Conservation (phyloP, 257 asterid genomes). For the Solanum virginianum region DNA sequence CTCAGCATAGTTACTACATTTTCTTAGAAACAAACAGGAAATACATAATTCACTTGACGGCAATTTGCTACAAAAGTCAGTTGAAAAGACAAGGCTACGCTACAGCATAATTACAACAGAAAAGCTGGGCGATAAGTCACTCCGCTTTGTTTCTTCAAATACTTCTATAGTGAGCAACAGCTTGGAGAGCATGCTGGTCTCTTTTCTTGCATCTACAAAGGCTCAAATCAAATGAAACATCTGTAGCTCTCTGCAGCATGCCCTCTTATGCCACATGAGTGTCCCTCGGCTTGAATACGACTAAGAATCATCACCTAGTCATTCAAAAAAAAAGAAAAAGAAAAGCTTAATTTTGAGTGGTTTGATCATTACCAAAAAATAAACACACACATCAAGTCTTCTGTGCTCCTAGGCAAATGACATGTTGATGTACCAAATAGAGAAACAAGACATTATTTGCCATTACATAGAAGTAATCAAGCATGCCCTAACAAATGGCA, state of each 20-base stretch:
- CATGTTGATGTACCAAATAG: not conserved
- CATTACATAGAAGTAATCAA: not conserved
- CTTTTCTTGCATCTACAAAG: not conserved
- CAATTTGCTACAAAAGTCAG: not conserved
- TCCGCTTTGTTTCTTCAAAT: not conserved
- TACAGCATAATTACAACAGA: slow-evolving; percentile 1
- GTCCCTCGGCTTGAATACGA: not conserved
- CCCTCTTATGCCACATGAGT: not conserved
- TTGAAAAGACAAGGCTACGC: not conserved
- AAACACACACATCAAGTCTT: not conserved
- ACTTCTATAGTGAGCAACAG: not conserved
- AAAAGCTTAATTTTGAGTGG: not conserved
- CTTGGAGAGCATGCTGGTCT: not conserved
- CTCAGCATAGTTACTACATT: not conserved
- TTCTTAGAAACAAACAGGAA: not conserved
- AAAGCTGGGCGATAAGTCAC: not conserved
- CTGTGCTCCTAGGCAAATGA: not conserved
- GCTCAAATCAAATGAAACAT: not conserved
- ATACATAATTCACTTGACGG: not conserved
- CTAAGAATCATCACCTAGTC: not conserved
- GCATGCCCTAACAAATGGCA: not conserved
- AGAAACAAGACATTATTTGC: not conserved
- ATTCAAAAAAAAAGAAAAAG: not conserved
- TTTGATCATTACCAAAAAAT: not conserved
- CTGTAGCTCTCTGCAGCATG: not conserved